A percentile compares a stretch with the other conserved stretches of the same genome.
Evolutionary conservation across 2,329 filamentous ascomycete genomes (phyloP).

Genomic region (Calonectria multiphialidica): DNA sequence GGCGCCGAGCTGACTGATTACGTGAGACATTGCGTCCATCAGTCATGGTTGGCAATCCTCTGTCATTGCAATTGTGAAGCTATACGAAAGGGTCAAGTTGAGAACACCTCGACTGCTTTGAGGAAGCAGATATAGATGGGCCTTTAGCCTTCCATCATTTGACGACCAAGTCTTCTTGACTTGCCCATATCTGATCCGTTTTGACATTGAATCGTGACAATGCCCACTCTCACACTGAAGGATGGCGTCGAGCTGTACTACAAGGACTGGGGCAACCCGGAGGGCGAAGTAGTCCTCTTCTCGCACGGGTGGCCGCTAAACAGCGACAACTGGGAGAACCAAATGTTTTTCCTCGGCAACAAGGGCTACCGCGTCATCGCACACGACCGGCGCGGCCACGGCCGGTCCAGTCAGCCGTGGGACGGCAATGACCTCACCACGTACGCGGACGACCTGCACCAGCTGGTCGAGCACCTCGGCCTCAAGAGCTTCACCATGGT

Average conservation of each 20-base stretch:
- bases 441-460: constrained; percentile 45
- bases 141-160: neutral
- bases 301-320: constrained; percentile 53
- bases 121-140: neutral
- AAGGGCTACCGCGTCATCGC: constrained; percentile 49
- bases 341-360: constrained; percentile 43
- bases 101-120: neutral
- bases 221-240: constrained; percentile 51
- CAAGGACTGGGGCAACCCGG: constrained; percentile 56
- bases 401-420: constrained; percentile 45
- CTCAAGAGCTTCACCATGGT: constrained; percentile 57
- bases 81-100: neutral
- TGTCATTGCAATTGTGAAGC: constrained; percentile 1
- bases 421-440: constrained; percentile 44
- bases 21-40: constrained; percentile 9
- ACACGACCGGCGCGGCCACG: constrained; percentile 50
- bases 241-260: constrained; percentile 54
- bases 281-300: constrained; percentile 47
- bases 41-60: constrained; percentile 4
- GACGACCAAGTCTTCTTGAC: neutral
- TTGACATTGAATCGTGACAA: neutral
- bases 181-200: neutral
- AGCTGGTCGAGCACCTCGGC: constrained; percentile 44
- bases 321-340: constrained; percentile 47
- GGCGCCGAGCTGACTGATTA: constrained; percentile 17